These are phyloP conservation scores for Gastrodia elata DNA, from an alignment of 106 monocot species.

Conservation along the genomic window DNA sequence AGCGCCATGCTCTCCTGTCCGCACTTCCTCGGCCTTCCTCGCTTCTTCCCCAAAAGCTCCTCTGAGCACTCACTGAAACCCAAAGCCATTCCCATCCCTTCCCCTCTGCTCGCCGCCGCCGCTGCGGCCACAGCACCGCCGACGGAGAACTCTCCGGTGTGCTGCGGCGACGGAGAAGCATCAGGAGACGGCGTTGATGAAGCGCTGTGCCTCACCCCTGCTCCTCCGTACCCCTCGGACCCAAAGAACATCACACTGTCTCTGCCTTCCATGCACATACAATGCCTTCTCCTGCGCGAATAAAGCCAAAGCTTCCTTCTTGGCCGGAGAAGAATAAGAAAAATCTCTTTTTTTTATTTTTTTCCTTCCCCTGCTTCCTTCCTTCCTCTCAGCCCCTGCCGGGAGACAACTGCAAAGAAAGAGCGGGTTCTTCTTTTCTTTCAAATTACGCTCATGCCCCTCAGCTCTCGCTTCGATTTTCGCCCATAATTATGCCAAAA, in stretches of 20 bases:
- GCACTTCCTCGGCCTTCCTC: conserved; percentile 27
- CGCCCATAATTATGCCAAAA: neutral
- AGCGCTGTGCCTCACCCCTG: neutral
- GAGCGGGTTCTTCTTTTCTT: conserved; percentile 9
- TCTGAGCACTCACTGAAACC: conserved; percentile 5
- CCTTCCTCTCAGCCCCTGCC: neutral
- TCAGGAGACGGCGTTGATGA: conserved; percentile 9
- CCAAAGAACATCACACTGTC: conserved; percentile 13
- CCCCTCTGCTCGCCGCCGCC: neutral
- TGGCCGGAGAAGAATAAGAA: neutral
- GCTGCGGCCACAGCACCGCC: neutral
- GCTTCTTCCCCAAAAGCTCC: conserved; percentile 12
- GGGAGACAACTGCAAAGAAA: conserved; percentile 1
- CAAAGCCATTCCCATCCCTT: conserved; percentile 7
- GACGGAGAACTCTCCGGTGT: conserved; percentile 7
- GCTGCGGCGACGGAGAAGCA: conserved; percentile 19
- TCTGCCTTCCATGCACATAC: conserved; percentile 24
- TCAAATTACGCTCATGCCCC: neutral
- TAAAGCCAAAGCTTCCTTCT: neutral
- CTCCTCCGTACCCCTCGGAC: conserved; percentile 7
- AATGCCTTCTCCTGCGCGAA: neutral
- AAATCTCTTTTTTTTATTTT: neutral
- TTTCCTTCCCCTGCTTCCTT: neutral
- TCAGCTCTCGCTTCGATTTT: neutral
- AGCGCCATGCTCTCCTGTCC: conserved; percentile 20